These are phyloP conservation scores for Erodium trifolium DNA, from an alignment of 441 rosid species.

Conservation along the genomic window DNA sequence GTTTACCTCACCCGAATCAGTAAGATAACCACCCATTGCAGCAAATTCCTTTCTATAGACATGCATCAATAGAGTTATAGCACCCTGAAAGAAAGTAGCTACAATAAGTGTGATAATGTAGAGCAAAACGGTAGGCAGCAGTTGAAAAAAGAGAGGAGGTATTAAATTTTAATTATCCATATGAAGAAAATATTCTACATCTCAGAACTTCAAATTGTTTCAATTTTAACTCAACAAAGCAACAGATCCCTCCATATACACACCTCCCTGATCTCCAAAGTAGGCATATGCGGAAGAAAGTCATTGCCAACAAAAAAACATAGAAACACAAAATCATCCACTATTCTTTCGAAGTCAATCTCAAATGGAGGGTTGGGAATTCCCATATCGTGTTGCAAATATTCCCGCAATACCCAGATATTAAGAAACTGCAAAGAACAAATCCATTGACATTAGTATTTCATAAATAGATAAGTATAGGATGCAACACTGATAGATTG, in stretches of 20 bases:
- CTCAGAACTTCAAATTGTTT: neutral
- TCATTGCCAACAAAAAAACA: conserved; percentile 99
- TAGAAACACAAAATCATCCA: conserved; percentile 91
- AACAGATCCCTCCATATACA: conserved; percentile 13
- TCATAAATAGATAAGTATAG: neutral
- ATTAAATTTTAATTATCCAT: neutral
- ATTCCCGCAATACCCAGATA: conserved; percentile 89
- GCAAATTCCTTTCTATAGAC: conserved; percentile 80
- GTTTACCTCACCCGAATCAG: conserved; percentile 96
- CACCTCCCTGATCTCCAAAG: conserved; percentile 96
- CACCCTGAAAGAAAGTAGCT: conserved; percentile 53
- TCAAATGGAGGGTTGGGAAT: conserved; percentile 71
- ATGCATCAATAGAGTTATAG: conserved; percentile 85
- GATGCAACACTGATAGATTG: neutral
- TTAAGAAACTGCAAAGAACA: conserved; percentile 61
- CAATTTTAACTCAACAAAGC: neutral
- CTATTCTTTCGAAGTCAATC: conserved; percentile 72
- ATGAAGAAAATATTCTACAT: neutral
- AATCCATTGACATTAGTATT: conserved; percentile 1
- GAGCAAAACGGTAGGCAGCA: neutral
- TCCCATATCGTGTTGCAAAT: conserved; percentile 77
- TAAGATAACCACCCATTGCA: conserved; percentile 93
- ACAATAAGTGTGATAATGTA: conserved; percentile 9
- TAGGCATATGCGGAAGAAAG: conserved; percentile 98
- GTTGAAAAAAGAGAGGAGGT: neutral